Evolutionary conservation across 306 rosid genomes (phyloP), one percentile per base, ranked within the genome.

Genomic region (Malus sylvestris): DNA sequence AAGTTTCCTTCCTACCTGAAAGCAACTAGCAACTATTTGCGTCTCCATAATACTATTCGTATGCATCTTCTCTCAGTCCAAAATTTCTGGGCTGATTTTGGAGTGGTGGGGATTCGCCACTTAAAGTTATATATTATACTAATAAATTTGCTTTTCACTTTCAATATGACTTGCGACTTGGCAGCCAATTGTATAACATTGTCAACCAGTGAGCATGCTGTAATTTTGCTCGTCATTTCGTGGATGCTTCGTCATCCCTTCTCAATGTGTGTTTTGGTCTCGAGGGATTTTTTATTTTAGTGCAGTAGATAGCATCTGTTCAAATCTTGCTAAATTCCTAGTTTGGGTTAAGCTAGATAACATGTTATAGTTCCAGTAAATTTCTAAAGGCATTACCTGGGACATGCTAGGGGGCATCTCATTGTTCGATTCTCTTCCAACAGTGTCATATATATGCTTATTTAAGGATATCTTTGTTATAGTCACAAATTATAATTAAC

Each of bases 1-100:
- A 88, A 90, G 96, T 55, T 62, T 79, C 73, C 53, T 14, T 4
- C 68, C 30, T 68, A 23, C 18, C 70, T 46, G 13, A 38, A 68
- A 74, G 23, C n/a, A 32, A 61, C 46, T 63, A 4, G 49, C 62
- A 69, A 18, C 52, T 4, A 27, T 25, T 62, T 64, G 52, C 40
- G 52, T 76, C 44, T 70, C 38, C 27, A 58, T n/a, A 38, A 30
- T 60, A 22, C 76, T 70, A 40, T 68, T 7, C n/a, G 7, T 30
- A 38, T 71, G 30, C 68, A 63, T 32, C 61, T 27, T 53, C 65
- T 52, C 42, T 35, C 5, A 13, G 8, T 40, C 22, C 51, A 57
- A 30, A 69, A 63, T 32, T 73, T 38, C 42, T 38, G 42, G 42
- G 42, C 10, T 38, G 9, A 7, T 38, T 38, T 38, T 38, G 42